Evolutionary conservation across 75 land plant genomes (phyloP), one percentile per base, ranked within the genome.

Genomic region (Pseudotsuga menziesii): DNA sequence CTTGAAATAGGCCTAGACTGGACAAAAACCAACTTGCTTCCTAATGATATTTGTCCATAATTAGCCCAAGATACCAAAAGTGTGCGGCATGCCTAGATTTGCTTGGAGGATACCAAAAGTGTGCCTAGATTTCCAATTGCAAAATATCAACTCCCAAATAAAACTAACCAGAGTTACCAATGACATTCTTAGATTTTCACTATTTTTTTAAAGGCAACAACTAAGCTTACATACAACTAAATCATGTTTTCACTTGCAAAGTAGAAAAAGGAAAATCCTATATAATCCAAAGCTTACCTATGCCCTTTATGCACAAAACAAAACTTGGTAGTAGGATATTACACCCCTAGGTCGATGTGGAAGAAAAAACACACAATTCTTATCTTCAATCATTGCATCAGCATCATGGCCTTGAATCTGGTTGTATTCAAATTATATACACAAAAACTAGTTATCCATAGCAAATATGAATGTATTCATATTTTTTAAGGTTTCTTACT

Each of bases 291-390:
- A 69, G 32, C 39, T 3, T 78, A 85, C 86, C 81, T 55, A 81
- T 85, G 25, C 86, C 86, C 58, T 78, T 82, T 81, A 85, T 85
- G n/a, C n/a, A n/a, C n/a, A n/a, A 27, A 85, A 78, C 22, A 85
- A 57, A n/a, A 82, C 61, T 3, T 84, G 86, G 12, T 66, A 57
- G 36, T 71, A 64, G 3, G 16, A 48, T n/a, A 82, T 75, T 60
- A 75, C 74, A 26, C 72, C 73, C 22, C 77, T 73, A 2, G 86
- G 86, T 2, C 63, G 72, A 75, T 85, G 86, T 20, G 86, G 80
- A 36, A 85, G 81, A 48, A 85, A 85, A 58, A 85, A 85, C 19
- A 85, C 39, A 27, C 79, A 82, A 58, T 74, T 73, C 19, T 74
- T 76, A 22, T 78, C 79, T 4, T 82, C 84, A 20, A 69, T 66